Base-by-base conservation (phyloP, 2,329 filamentous ascomycete species). In the Colletotrichum neosansevieriae region DNA sequence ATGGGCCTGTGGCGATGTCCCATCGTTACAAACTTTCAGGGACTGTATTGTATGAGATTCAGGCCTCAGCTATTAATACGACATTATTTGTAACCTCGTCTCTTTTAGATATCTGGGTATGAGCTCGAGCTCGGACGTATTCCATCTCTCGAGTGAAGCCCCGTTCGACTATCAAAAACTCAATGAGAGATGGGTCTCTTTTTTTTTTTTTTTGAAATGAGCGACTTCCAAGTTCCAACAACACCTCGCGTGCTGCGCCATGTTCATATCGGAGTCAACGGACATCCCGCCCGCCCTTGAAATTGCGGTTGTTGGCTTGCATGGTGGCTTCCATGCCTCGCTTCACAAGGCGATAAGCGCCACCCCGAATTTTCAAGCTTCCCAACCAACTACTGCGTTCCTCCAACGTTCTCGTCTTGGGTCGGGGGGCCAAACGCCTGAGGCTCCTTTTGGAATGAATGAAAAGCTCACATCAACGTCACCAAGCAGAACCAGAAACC, bases 271-370 rank as follows among this genome's bases (percentile, higher is more conserved):
- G 36, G 36, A 38, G 36, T 11, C 36, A 38, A 38, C 36, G 11
- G 36, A 1, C 36, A 13, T 6, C 36, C 11, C 36, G 36, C 38
- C 47, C 44, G 58, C 45, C 47, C 36, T 24, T 34, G 47, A 32
- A 11, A 19, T 44, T 61, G 17, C 47, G 58, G 47, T 45, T 61
- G 58, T 34, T 53, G 58, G 47, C 47, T 32, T 51, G 58, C 58
- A 61, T 36, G n/a, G 34, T 42, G 58, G 47, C 47, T 21, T 45
- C 47, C 58, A 61, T 61, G 6, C 58, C 21, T 61, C 58, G 17
- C 19, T 44, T 32, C 29, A 7, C 51, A 21, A 11, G 34, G 6
- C 13, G 24, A 29, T 10, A 44, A 50, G 44, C 42, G 56, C 58
- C 58, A 50, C 45, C 29, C 15, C 4, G 12, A 32, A 45, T 10